Conservation (phyloP, 2,329 filamentous ascomycete genomes). For the Alternaria longipes region DNA sequence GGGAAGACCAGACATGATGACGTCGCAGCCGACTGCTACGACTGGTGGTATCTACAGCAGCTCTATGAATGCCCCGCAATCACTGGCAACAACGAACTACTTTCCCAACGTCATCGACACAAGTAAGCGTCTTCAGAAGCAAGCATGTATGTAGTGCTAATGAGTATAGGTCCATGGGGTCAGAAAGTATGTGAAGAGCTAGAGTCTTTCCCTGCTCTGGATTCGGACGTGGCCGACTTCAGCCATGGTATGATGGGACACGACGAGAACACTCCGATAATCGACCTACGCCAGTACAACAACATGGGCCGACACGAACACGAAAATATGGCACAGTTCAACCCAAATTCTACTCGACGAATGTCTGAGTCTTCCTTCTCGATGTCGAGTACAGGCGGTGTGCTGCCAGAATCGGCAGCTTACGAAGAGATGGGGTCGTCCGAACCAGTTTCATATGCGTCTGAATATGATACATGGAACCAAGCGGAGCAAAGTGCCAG, state of each 20-base stretch:
- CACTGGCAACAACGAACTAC: constrained; percentile 43
- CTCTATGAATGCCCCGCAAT: constrained; percentile 29
- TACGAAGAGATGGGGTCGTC: constrained; percentile 77
- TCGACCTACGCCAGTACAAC: constrained; percentile 52
- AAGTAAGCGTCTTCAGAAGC: constrained; percentile 37
- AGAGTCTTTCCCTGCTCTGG: constrained; percentile 50
- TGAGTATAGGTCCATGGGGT: constrained; percentile 48
- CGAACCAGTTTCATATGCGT: constrained; percentile 70
- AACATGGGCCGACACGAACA: constrained; percentile 44
- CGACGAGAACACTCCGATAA: constrained; percentile 54
- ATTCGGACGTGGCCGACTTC: constrained; percentile 51
- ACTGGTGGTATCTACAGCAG: constrained; percentile 33
- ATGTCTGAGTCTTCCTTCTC: constrained; percentile 79
- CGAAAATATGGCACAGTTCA: constrained; percentile 41
- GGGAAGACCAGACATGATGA: constrained; percentile 33
- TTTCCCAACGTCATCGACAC: constrained; percentile 50
- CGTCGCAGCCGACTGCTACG: constrained; percentile 37
- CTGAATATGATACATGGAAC: constrained; percentile 70
- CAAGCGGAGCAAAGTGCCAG: constrained; percentile 74
- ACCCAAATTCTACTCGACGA: constrained; percentile 65
- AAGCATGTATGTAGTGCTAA: constrained; percentile 27
- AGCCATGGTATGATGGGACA: constrained; percentile 48
- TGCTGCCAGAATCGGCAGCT: constrained; percentile 72
- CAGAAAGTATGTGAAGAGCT: constrained; percentile 52
- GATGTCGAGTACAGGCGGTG: constrained; percentile 66